Evolutionary conservation across 129 eudicot genomes (phyloP).

Genomic region (Flaveria brownii): DNA sequence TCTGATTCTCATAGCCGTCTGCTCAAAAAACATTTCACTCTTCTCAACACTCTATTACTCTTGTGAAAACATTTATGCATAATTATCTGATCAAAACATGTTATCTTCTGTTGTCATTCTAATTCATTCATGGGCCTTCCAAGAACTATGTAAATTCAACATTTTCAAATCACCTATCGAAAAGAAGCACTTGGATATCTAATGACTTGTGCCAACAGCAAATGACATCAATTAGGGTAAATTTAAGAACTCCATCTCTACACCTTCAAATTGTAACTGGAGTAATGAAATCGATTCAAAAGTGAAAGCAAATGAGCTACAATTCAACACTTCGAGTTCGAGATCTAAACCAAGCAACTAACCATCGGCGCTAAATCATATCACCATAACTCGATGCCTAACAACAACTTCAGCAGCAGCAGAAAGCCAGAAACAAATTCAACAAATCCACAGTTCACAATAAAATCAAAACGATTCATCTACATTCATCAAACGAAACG

Average conservation of each 20-base stretch:
- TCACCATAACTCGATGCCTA: too few species aligned
- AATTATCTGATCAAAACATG: neutral
- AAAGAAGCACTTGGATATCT: neutral
- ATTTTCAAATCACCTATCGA: neutral
- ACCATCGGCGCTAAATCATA: neutral
- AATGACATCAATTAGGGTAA: constrained; percentile 25
- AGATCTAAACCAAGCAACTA: constrained; percentile 26
- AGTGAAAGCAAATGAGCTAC: neutral
- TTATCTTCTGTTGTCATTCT: constrained; percentile 4
- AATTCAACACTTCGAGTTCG: constrained; percentile 2
- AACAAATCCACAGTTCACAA: neutral
- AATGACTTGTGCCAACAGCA: constrained; percentile 13
- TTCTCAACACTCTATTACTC: too few species aligned
- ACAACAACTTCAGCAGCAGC: neutral
- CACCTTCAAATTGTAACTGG: constrained; percentile 18
- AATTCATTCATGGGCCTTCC: neutral
- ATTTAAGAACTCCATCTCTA: constrained; percentile 9
- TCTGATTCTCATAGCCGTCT: neutral
- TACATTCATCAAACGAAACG: constrained; percentile 21
- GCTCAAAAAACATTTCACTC: neutral
- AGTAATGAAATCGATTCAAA: neutral
- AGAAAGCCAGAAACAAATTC: neutral
- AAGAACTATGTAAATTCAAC: constrained; percentile 9
- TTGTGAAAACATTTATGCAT: too few species aligned
- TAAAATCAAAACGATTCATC: neutral